Conservation (phyloP, 2,329 filamentous ascomycete species). For the Penicillium frequentans region DNA sequence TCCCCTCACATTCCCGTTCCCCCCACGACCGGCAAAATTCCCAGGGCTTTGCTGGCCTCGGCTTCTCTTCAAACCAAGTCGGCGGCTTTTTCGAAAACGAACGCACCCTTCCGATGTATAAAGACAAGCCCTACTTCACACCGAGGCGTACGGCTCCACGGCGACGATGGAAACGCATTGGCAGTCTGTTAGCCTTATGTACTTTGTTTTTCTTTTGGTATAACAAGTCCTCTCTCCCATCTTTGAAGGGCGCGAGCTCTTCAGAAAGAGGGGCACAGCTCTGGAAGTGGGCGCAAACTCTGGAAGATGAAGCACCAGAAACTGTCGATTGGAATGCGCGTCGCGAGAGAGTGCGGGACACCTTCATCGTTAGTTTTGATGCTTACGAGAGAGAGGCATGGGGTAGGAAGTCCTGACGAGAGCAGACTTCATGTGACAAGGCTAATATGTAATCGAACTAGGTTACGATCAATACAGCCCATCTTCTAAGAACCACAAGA, state of each 20-base stretch:
- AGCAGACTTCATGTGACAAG: not conserved
- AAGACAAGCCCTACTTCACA: slow-evolving; percentile 87
- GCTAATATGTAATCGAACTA: slow-evolving; percentile 19
- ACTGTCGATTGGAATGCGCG: slow-evolving; percentile 70
- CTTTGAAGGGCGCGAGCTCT: slow-evolving; percentile 21
- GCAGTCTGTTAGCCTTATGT: slow-evolving; percentile 56
- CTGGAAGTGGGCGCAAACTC: slow-evolving; percentile 59
- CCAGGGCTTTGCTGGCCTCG: slow-evolving; percentile 41
- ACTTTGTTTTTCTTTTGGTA: slow-evolving; percentile 65
- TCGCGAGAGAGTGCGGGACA: slow-evolving; percentile 79
- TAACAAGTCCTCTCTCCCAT: slow-evolving; percentile 40
- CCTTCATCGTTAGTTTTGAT: slow-evolving; percentile 89
- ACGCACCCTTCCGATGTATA: slow-evolving; percentile 86
- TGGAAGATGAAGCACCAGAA: slow-evolving; percentile 44
- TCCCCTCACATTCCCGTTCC: slow-evolving; percentile 59
- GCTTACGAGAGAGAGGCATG: slow-evolving; percentile 90
- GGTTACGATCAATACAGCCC: slow-evolving; percentile 77
- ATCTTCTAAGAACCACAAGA: slow-evolving; percentile 70
- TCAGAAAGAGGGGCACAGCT: slow-evolving; percentile 40
- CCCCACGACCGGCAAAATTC: slow-evolving; percentile 62
- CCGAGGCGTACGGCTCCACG: slow-evolving; percentile 56
- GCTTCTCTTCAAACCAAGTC: slow-evolving; percentile 58
- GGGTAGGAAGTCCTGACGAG: slow-evolving; percentile 58
- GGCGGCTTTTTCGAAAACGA: slow-evolving; percentile 63
- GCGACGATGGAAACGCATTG: slow-evolving; percentile 65